A percentile compares a stretch with the other conserved stretches of the same genome.
Conservation (phyloP, 1,284 basidiomycete genomes). For the Moniliophthora roreri region DNA sequence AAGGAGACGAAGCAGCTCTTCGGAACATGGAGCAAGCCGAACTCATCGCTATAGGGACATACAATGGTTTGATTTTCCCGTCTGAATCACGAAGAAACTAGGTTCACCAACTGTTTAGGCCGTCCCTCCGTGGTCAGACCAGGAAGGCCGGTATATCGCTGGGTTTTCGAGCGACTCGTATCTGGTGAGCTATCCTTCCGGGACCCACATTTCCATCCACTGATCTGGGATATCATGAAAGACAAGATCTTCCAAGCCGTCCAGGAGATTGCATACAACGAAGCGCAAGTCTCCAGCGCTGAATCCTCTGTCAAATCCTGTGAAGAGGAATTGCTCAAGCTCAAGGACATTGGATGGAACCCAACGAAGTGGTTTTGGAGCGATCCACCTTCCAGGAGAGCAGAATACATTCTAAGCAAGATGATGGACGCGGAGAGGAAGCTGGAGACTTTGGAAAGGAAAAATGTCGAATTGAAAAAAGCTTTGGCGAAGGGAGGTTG, state of each 20-base stretch:
- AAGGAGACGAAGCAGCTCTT: conserved; percentile 82
- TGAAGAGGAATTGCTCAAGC: conserved; percentile 72
- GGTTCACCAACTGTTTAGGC: conserved; percentile 40
- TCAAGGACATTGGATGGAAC: conserved; percentile 59
- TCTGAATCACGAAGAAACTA: not conserved
- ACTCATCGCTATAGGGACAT: conserved; percentile 77
- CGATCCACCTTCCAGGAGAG: conserved; percentile 60
- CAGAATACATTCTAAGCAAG: conserved; percentile 72
- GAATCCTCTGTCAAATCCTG: conserved; percentile 69
- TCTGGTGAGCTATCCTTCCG: conserved; percentile 48
- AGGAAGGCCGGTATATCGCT: conserved; percentile 87
- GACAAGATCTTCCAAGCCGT: conserved; percentile 82
- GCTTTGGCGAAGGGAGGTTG: conserved; percentile 38
- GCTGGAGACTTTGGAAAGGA: conserved; percentile 66
- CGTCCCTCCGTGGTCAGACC: conserved; percentile 85
- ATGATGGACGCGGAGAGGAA: conserved; percentile 70
- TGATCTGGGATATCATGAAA: conserved; percentile 25
- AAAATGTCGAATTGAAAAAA: conserved; percentile 70
- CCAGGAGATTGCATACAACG: conserved; percentile 81
- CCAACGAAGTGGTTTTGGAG: conserved; percentile 47
- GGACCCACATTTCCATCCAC: not conserved
- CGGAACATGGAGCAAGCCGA: conserved; percentile 90
- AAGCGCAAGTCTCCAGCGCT: conserved; percentile 65
- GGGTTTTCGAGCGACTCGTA: conserved; percentile 82
- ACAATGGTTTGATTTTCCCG: conserved; percentile 54